Evolutionary conservation across 2,329 filamentous ascomycete species (phyloP).

Genomic region (Fusarium guadeloupense): DNA sequence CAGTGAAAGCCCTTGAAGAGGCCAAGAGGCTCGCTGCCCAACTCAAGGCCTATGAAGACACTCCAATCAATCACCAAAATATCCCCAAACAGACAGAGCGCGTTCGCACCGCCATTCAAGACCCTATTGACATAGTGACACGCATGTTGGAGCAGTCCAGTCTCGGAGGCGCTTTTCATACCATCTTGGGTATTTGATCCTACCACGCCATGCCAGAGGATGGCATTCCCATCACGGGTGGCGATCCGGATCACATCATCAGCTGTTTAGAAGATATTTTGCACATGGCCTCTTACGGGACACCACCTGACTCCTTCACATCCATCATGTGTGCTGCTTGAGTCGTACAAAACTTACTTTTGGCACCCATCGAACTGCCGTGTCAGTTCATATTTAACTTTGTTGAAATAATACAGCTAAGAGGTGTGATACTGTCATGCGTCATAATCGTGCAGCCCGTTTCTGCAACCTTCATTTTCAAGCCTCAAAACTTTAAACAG

Average conservation of each 20-base stretch:
- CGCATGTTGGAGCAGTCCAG: slow-evolving; percentile 38
- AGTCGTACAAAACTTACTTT: background rate
- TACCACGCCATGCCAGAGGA: slow-evolving; percentile 43
- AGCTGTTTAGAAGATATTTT: too few species aligned
- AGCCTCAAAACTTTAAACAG: slow-evolving; percentile 10
- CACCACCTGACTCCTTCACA: too few species aligned
- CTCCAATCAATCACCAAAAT: slow-evolving; percentile 31
- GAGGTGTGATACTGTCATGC: slow-evolving; percentile 7
- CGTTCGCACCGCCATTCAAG: slow-evolving; percentile 40
- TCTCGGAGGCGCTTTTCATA: slow-evolving; percentile 40
- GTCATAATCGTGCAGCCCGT: background rate
- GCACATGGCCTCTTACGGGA: too few species aligned
- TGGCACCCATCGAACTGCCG: background rate
- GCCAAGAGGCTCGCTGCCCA: slow-evolving; percentile 40
- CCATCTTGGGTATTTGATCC: slow-evolving; percentile 40
- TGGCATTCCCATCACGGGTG: slow-evolving; percentile 32
- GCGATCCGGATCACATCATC: too few species aligned
- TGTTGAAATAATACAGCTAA: background rate
- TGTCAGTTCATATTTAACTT: background rate
- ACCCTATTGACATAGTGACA: slow-evolving; percentile 42
- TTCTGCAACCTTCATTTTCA: background rate
- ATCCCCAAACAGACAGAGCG: slow-evolving; percentile 39
- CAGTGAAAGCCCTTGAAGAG: slow-evolving; percentile 41
- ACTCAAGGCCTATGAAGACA: slow-evolving; percentile 41
- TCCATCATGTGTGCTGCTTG: background rate